Evolutionary conservation across 169 alveolate genomes (phyloP).

Genomic region (Perkinsus marinus): DNA sequence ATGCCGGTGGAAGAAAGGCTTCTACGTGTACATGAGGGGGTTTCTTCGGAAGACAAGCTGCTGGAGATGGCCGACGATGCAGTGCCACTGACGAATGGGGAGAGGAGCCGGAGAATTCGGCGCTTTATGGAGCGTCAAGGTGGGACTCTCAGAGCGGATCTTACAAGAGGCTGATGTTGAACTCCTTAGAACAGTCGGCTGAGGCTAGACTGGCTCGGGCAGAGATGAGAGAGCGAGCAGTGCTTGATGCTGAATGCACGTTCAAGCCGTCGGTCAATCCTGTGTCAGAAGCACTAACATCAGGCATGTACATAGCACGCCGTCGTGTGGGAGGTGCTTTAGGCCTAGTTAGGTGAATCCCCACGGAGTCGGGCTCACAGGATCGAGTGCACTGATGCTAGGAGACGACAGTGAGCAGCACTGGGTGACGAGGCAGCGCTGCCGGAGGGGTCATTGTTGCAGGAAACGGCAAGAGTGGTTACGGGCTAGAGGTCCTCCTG

Average conservation of each 20-base stretch:
- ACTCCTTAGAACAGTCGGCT: background rate
- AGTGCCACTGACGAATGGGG: background rate
- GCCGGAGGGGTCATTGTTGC: background rate
- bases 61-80: background rate
- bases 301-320: background rate
- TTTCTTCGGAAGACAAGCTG: background rate
- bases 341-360: background rate
- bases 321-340: too few species aligned
- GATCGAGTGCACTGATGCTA: background rate
- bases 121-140: background rate
- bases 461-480: background rate
- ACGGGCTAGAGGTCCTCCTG: background rate
- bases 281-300: background rate
- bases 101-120: background rate
- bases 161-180: too few species aligned
- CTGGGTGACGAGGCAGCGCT: background rate
- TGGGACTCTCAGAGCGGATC: background rate
- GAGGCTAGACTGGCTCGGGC: background rate
- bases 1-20: background rate
- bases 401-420: background rate
- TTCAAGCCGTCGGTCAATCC: background rate
- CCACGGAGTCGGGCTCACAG: background rate
- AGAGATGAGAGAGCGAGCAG: background rate
- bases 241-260: background rate
- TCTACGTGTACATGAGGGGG: background rate